Base-by-base conservation (phyloP, 139 green algal genomes). In the Marvania coccoides region DNA sequence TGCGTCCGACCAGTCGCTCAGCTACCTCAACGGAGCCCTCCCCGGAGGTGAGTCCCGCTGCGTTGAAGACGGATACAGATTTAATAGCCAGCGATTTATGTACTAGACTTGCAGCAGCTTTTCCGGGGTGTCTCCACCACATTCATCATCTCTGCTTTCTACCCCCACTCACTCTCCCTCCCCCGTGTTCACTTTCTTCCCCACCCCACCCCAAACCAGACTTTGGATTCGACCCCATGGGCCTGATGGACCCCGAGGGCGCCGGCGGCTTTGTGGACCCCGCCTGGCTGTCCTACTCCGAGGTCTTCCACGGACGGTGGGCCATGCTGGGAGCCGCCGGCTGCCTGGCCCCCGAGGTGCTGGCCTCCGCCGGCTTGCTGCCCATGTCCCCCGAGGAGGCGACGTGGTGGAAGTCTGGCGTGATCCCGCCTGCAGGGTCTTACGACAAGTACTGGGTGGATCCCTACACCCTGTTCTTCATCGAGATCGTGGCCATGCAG, bases 271-370 rank as follows among this genome's bases (percentile, higher is more conserved):
- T 98, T 74, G 70, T 98, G 61, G 85, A 85, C 74, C 94, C 92
- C 40, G 67, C 88, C 64, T 99, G 94, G 94, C 84, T 99, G 65
- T 46, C 73, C 8, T 90, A 91, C 79, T 65, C 39, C 36, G 76
- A 88, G 80, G 79, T 95, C 26, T 88, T 92, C 81, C 75, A 95
- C 86, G 69, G 76, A 45, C 82, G 89, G 74, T 98, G 82, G 77
- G 94, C 94, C 51, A 99, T 99, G 94, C 84, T 99, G 19, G 93
- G 93, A 46, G 87, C 87, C n/a, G 94, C 88, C 23, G 93, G 94
- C 64, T 91, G 81, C 76, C 84, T 98, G 39, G 88, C 84, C n/a
- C 94, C 94, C 15, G 94, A 98, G 84, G 76, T 95, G 26, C 87
- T 99, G 46, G 88, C 80, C 67, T 71, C 55, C 8, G 63, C 66